Base-by-base conservation (phyloP, 2,329 filamentous ascomycete genomes). In the Clarireedia homoeocarpa region DNA sequence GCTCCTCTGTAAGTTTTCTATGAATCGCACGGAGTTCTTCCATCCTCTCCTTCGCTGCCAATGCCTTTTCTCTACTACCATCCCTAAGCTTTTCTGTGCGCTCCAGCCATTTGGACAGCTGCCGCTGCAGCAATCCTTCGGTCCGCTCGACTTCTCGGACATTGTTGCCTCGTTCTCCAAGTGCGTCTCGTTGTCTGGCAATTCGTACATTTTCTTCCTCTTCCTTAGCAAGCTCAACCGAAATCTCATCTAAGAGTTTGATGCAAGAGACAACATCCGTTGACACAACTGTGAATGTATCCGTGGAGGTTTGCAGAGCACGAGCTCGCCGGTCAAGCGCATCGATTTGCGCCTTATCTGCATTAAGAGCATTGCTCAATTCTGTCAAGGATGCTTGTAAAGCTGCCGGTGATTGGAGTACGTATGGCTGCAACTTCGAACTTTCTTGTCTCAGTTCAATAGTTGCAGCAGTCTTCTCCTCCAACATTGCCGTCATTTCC, bases 81-180 rank as follows among this genome's bases (percentile, higher is more conserved):
- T 87, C 84, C 57, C 90, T 82, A 55, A 96, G 77, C 66, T 88
- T 87, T 64, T 94, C 88, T 0, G 91, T 96, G 48, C 91, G 82
- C 67, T 95, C 90, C 53, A 85, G 84, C 83, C 91, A 94, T 67
- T 91, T 91, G 62, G 82, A 78, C 56, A 97, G 74, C 72, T 97
- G 91, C 59, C 91, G 83, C 68, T 89, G 84, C 58, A 97, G 77
- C 62, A 96, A 77, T 17, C 84, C 81, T 74, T 97, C 91, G 17
- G 89, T 88, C 58, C 92, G 81, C 71, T 97, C 94, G 4, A 97
- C 88, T 70, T 97, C 91, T 59, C 89, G 83, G 17, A 95, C 91
- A 65, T 89, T 95, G 65, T 94, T 95, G 48, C 88, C 88, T 57
- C 90, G 82, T 69, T 96, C 91, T 2, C 88, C 86, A 5, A 99